These are phyloP conservation scores for Epichloe gansuensis DNA, from an alignment of 2,329 filamentous ascomycete species.

Conservation along the genomic window DNA sequence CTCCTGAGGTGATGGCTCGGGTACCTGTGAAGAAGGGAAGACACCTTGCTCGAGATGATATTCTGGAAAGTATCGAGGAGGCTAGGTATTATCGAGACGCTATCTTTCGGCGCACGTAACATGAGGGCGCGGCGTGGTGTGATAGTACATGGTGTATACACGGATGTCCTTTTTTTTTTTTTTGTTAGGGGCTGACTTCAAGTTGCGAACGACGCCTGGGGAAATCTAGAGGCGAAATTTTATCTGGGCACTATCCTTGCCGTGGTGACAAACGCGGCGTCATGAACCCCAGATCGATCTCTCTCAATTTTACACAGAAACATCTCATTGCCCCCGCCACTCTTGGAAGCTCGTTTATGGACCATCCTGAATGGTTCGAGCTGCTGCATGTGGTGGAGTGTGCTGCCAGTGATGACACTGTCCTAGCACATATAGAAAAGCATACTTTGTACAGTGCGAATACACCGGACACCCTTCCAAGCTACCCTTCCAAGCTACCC, in stretches of 20 bases:
- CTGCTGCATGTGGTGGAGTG: background rate
- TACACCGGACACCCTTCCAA: background rate
- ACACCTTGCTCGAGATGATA: conserved; percentile 80
- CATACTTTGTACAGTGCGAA: conserved; percentile 11
- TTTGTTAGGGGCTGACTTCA: background rate
- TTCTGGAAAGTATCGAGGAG: conserved; percentile 89
- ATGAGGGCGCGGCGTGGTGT: background rate
- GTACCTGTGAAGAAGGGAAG: conserved; percentile 61
- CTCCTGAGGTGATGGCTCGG: conserved; percentile 30
- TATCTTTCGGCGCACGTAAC: conserved; percentile 42
- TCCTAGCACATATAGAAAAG: background rate
- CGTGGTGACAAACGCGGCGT: too few relatives aligned
- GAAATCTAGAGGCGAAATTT: too few relatives aligned
- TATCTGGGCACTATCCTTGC: too few relatives aligned
- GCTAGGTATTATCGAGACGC: conserved; percentile 67
- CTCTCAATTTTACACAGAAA: background rate
- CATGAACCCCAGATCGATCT: too few relatives aligned
- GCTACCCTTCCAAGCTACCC: background rate
- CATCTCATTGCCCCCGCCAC: background rate
- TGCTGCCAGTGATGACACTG: background rate
- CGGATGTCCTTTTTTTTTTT: background rate
- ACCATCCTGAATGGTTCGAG: background rate
- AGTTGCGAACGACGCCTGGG: background rate
- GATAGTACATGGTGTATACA: background rate
- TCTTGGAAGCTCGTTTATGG: background rate